phyloP scores from a whole-genome alignment of 768 basidiomycete genomes.

The Dioszegia hungarica region DNA sequence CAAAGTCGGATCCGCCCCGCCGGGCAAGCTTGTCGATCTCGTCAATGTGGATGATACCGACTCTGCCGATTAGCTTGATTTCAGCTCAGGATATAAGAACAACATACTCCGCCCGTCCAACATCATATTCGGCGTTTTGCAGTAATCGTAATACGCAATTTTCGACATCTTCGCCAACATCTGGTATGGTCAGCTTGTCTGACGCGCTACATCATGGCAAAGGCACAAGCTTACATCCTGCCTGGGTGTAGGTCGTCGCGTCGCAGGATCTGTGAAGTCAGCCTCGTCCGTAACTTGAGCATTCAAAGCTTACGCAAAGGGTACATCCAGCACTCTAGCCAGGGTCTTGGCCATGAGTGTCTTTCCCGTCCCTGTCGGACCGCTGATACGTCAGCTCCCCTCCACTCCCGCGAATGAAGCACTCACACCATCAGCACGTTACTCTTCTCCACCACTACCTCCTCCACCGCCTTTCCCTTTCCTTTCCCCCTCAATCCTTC shows the following conservation, averaged over 20 bases:
- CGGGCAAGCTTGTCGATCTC: slow-evolving; percentile 87
- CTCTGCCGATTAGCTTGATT: slow-evolving; percentile 52
- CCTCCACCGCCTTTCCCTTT: slow-evolving; percentile 16
- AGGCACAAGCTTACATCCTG: slow-evolving; percentile 45
- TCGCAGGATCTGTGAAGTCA: slow-evolving; percentile 52
- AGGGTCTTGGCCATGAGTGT: slow-evolving; percentile 84
- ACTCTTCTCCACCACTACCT: slow-evolving; percentile 71
- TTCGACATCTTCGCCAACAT: slow-evolving; percentile 96
- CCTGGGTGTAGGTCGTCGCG: slow-evolving; percentile 87
- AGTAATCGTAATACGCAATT: slow-evolving; percentile 80
- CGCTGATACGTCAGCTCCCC: slow-evolving; percentile 23
- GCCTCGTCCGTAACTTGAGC: background rate
- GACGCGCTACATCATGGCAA: no score
- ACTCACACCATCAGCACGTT: slow-evolving; percentile 86
- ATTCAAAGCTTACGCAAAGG: slow-evolving; percentile 60
- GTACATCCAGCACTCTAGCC: slow-evolving; percentile 85
- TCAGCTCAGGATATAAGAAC: background rate
- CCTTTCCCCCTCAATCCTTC: slow-evolving; percentile 9
- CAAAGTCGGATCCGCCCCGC: slow-evolving; percentile 53
- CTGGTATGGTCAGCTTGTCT: slow-evolving; percentile 50
- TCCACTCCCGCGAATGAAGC: background rate
- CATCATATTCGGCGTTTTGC: slow-evolving; percentile 86
- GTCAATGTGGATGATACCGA: slow-evolving; percentile 93
- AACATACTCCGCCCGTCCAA: slow-evolving; percentile 69
- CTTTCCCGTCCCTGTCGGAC: slow-evolving; percentile 61